Evolutionary conservation across 306 rosid genomes (phyloP), one percentile per base, ranked within the genome.

Genomic region (Trifolium fragiferum): DNA sequence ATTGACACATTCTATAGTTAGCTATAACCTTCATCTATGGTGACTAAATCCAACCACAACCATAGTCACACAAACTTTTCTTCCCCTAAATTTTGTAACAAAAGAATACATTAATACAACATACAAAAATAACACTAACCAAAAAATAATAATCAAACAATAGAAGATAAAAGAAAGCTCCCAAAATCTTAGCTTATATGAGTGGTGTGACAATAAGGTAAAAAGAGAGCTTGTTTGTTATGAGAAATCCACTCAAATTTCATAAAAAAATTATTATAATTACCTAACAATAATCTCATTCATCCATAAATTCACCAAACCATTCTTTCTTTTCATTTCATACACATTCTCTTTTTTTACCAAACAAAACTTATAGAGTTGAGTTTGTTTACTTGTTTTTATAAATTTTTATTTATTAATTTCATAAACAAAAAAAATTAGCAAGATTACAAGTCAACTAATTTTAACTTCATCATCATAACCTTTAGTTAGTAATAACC

Each of bases 221-320:
- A 68, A 90, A 90, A 90, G 90, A 87, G 83, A 84, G 88, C 90
- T 60, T 79, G n/a, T 6, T 44, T 43, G 6, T 40, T 67, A 69
- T 67, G 74, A 70, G 44, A 78, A 41, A 50, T 19, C 25, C 33
- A 46, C 57, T 81, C 76, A 57, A 84, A 78, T 77, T 53, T 63
- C 65, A 35, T 2, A 21, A 37, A 78, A 18, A 18, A 69, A 61
- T 50, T 79, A 79, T 60, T 81, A 79, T 64, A 74, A 53, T 57
- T 62, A 90, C 93, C 96, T 84, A 91, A 82, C 85, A 57, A 87
- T 54, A 76, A 88, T 83, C 98, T 81, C 80, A 81, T 80, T 82
- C 88, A 70, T 77, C 86, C 87, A 79, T 87, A 86, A 85, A 89
- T 84, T 80, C 73, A 81, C 84, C 86, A 87, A 66, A 84, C 74